phyloP scores from a whole-genome alignment of 768 basidiomycete species.

The Auriculariales sp. region DNA sequence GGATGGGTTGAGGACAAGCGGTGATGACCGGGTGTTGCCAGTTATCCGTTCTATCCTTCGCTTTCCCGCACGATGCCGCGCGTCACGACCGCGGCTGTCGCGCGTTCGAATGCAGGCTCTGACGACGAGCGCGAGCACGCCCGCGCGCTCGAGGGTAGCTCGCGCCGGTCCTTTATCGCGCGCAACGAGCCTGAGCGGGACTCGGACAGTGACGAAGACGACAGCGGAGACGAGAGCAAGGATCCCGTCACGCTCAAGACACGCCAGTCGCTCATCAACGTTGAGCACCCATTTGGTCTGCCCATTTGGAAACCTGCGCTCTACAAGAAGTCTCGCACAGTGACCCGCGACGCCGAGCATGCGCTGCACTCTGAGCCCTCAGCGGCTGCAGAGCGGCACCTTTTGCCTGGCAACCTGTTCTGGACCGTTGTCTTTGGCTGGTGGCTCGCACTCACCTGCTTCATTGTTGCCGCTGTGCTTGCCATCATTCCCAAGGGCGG shows the following conservation, averaged over 20 bases:
- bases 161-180: no score
- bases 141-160: not conserved
- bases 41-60: not conserved
- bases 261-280: slow-evolving; percentile 95
- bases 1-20: not conserved
- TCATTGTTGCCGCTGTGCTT: slow-evolving; percentile 51
- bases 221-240: slow-evolving; percentile 28
- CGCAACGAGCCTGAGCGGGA: not conserved
- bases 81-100: not conserved
- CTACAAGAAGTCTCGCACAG: slow-evolving; percentile 94
- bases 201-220: not conserved
- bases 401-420: slow-evolving; percentile 86
- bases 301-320: slow-evolving; percentile 99
- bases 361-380: slow-evolving; percentile 88
- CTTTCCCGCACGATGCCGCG: not conserved
- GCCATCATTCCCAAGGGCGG: slow-evolving; percentile 70
- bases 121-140: slow-evolving; percentile 1
- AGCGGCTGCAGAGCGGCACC: slow-evolving; percentile 82
- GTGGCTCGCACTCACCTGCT: slow-evolving; percentile 73
- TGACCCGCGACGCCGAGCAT: slow-evolving; percentile 91
- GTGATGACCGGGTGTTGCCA: not conserved
- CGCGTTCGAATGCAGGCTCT: not conserved
- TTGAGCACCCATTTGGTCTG: slow-evolving; percentile 96
- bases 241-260: slow-evolving; percentile 89
- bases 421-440: slow-evolving; percentile 87